phyloP scores from a whole-genome alignment of 2,329 filamentous ascomycete genomes.

The Hymenoscyphus linearis region DNA sequence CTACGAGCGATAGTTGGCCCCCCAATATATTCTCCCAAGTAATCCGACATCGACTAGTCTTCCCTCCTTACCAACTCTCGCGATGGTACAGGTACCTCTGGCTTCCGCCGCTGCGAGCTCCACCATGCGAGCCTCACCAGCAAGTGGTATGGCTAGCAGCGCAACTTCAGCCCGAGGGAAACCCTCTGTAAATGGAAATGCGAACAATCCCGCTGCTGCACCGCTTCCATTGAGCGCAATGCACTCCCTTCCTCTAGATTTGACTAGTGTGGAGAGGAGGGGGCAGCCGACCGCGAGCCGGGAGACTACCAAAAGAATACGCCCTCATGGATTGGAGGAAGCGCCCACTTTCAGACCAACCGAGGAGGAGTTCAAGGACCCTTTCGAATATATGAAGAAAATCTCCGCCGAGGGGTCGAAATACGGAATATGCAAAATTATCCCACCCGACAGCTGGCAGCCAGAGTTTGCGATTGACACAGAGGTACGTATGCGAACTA shows the following conservation, averaged over 20 bases:
- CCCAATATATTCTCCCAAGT: slow-evolving; percentile 4
- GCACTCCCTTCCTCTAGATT: slow-evolving; percentile 58
- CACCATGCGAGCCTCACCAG: slow-evolving; percentile 29
- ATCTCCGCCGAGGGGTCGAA: slow-evolving; percentile 80
- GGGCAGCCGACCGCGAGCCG: slow-evolving; percentile 73
- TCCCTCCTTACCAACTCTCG: slow-evolving; percentile 12
- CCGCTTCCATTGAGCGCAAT: slow-evolving; percentile 32
- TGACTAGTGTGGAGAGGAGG: slow-evolving; percentile 86
- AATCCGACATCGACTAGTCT: slow-evolving; percentile 25
- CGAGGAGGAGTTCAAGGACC: slow-evolving; percentile 90
- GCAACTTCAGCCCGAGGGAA: slow-evolving; percentile 27
- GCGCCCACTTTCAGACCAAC: slow-evolving; percentile 88
- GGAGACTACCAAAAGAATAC: slow-evolving; percentile 69
- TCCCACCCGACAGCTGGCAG: slow-evolving; percentile 91
- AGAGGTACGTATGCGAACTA: slow-evolving; percentile 55
- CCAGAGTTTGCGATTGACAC: slow-evolving; percentile 95
- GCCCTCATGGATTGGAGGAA: slow-evolving; percentile 80
- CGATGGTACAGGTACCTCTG: slow-evolving; percentile 32
- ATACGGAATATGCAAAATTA: slow-evolving; percentile 92
- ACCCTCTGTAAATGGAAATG: slow-evolving; percentile 24
- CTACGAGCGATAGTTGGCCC: slow-evolving; percentile 4
- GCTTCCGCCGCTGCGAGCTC: slow-evolving; percentile 25
- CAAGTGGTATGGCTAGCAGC: slow-evolving; percentile 23
- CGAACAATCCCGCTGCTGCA: slow-evolving; percentile 30
- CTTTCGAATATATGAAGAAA: slow-evolving; percentile 87